Evolutionary conservation across 2,329 filamentous ascomycete genomes (phyloP).

Genomic region (Talaromyces verruculosus): DNA sequence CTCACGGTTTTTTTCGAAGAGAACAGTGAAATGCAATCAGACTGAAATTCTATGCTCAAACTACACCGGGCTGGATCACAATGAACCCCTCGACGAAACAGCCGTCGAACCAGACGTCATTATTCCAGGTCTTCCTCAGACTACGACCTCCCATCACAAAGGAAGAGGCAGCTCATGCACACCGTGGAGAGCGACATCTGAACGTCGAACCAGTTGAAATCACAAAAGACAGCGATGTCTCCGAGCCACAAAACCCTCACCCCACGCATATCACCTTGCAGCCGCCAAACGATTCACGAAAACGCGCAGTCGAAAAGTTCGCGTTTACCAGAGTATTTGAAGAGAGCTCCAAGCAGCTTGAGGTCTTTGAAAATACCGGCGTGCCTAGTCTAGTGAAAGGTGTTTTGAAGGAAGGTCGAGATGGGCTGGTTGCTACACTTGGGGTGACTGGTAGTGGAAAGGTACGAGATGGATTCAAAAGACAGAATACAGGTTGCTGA

Average conservation of each 20-base stretch:
- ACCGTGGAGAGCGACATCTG: conserved; percentile 65
- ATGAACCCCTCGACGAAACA: conserved; percentile 48
- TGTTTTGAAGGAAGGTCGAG: conserved; percentile 78
- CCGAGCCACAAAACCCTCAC: conserved; percentile 27
- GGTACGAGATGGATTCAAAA: conserved; percentile 52
- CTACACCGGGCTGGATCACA: neutral
- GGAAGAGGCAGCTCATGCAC: conserved; percentile 36
- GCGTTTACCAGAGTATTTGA: conserved; percentile 93
- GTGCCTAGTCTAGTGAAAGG: conserved; percentile 75
- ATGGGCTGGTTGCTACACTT: conserved; percentile 85
- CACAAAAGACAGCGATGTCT: conserved; percentile 37
- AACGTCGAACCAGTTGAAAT: conserved; percentile 64
- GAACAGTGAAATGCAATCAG: neutral
- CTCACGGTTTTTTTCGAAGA: neutral
- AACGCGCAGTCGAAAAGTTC: conserved; percentile 88
- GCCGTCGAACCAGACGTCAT: conserved; percentile 51
- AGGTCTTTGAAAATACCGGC: conserved; percentile 79
- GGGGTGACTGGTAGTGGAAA: conserved; percentile 96
- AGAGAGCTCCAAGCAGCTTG: conserved; percentile 78
- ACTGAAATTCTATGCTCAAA: neutral
- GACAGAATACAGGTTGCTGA: neutral
- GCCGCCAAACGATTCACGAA: conserved; percentile 77
- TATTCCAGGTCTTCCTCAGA: conserved; percentile 91
- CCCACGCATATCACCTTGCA: conserved; percentile 74
- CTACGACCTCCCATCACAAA: conserved; percentile 64